phyloP scores from a whole-genome alignment of 106 monocot genomes.

The Xerophyta viscosa region DNA sequence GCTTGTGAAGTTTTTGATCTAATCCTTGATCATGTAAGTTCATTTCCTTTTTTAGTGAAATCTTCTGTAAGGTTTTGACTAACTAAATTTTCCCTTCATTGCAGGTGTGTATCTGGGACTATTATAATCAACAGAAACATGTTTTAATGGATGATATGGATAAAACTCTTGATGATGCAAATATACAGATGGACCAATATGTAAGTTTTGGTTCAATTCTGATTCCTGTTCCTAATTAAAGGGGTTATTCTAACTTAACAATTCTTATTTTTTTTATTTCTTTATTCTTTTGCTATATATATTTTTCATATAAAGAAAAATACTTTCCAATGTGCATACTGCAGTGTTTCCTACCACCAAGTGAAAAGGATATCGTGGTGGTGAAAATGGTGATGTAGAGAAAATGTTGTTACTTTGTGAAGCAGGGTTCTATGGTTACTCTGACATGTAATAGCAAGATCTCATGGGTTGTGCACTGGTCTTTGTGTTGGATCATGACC shows the following conservation, averaged over 20 bases:
- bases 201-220: slow-evolving; percentile 20
- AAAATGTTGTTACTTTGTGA: no score
- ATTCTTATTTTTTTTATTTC: neutral
- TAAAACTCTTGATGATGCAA: slow-evolving; percentile 89
- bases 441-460: no score
- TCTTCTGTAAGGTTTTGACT: neutral
- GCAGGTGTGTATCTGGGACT: slow-evolving; percentile 96
- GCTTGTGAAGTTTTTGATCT: slow-evolving; percentile 93
- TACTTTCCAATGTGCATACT: no score
- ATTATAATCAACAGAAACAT: slow-evolving; percentile 84
- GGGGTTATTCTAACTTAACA: neutral
- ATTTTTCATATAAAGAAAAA: no score
- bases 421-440: no score
- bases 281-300: neutral
- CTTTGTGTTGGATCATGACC: no score
- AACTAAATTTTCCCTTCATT: slow-evolving; percentile 8
- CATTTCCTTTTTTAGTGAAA: neutral
- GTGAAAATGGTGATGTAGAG: no score
- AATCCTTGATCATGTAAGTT: slow-evolving; percentile 63
- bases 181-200: slow-evolving; percentile 99
- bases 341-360: no score
- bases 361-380: no score
- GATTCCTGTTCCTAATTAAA: neutral
- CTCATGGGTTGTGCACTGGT: no score
- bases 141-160: slow-evolving; percentile 95